Evolutionary conservation across 202 grass and related monocot species (phyloP), one percentile per base, ranked within the genome.

Genomic region (Setaria italica): DNA sequence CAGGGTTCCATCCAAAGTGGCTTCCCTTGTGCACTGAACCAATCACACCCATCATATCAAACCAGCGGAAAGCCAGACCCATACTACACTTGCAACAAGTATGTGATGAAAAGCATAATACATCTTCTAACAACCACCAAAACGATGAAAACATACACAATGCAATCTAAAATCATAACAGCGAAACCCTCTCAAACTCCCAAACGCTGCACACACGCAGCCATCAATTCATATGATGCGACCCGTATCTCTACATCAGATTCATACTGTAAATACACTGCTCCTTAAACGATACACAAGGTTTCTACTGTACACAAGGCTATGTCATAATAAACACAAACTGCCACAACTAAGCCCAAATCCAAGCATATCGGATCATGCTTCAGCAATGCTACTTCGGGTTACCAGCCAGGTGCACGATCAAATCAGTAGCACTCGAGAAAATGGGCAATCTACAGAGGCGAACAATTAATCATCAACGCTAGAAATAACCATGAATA

Each of bases 401-500:
- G 20, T 75, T 20, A 47, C 57, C 30, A n/a, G 34, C 58, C 68
- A 64, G 29, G 49, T 29, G 13, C 2, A 34, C 47, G 33, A 66
- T 53, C 50, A 21, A 51, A 70, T 67, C 67, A 69, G 81, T 41
- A 78, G 59, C 75, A 67, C 49, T 14, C 2, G 8, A 64, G 20
- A 49, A 63, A 69, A 42, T 60, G 19, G 7, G 43, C 0, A 6
- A 88, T 67, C 53, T 66, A 72, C 70, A 42, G 30, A 64, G 35
- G 49, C 59, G 66, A 64, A 12, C 21, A 65, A 47, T 73, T 75
- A 74, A 68, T 67, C 15, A 11, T 25, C 0, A 65, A 50, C 13
- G 30, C 50, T 89, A 89, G 21, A 80, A 74, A 76, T 81, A 87
- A 63, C 70, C 84, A 15, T 75, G 78, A 57, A 90, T 33, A 19